These are phyloP conservation scores for Berberis thunbergii DNA, from an alignment of 164 flowering plant genomes.

Conservation along the genomic window DNA sequence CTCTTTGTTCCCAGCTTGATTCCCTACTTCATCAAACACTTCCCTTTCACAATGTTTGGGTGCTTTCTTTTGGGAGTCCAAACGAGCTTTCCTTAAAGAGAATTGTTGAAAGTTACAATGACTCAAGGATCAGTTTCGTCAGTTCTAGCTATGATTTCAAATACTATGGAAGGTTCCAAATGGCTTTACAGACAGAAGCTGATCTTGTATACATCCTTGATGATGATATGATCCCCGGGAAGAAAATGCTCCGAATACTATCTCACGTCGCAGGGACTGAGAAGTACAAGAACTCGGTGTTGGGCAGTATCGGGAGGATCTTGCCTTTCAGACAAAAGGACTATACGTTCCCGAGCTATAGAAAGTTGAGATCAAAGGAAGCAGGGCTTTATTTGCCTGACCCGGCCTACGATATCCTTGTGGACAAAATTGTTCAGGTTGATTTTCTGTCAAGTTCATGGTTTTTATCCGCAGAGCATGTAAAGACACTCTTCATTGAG, in stretches of 20 bases:
- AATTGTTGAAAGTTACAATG: slow-evolving; percentile 78
- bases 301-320: slow-evolving; percentile 95
- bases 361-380: slow-evolving; percentile 89
- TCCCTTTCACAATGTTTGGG: slow-evolving; percentile 89
- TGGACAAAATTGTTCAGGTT: slow-evolving; percentile 83
- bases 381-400: slow-evolving; percentile 98
- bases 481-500: slow-evolving; percentile 81
- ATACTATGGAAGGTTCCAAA: slow-evolving; percentile 94
- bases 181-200: slow-evolving; percentile 90
- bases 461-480: slow-evolving; percentile 92
- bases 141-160: slow-evolving; percentile 90
- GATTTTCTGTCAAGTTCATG: slow-evolving; percentile 96
- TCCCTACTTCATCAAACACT: slow-evolving; percentile 79
- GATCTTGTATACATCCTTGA: slow-evolving; percentile 88
- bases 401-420: slow-evolving; percentile 87
- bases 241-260: slow-evolving; percentile 80
- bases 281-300: slow-evolving; percentile 80
- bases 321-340: slow-evolving; percentile 92
- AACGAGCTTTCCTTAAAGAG: slow-evolving; percentile 57
- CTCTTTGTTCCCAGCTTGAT: slow-evolving; percentile 87
- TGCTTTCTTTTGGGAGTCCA: slow-evolving; percentile 87
- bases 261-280: slow-evolving; percentile 92
- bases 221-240: slow-evolving; percentile 96
- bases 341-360: slow-evolving; percentile 81
- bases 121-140: slow-evolving; percentile 77